Conservation (phyloP, 169 alveolate genomes). For the Neospora caninum region DNA sequence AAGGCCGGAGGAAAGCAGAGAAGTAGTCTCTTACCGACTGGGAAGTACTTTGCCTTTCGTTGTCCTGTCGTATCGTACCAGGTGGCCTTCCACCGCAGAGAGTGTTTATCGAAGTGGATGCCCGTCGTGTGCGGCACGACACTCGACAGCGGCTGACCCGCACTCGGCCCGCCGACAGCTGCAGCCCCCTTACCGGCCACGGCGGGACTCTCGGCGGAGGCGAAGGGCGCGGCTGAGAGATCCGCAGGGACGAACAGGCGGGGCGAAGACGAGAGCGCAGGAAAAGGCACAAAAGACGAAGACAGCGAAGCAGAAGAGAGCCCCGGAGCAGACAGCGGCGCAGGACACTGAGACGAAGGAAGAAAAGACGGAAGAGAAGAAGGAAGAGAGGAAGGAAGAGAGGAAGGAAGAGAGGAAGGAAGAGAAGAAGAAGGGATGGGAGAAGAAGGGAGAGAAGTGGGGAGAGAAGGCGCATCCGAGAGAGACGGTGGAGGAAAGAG, state of each 20-base stretch:
- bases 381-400: not conserved
- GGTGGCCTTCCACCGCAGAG: constrained; percentile 70
- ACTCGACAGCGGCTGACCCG: not conserved
- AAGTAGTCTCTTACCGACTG: constrained; percentile 42
- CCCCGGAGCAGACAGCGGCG: not conserved
- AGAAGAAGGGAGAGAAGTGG: not conserved
- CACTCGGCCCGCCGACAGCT: not conserved
- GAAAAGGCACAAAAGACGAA: not conserved
- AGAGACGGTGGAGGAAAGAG: not conserved
- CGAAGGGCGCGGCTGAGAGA: not conserved
- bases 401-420: not conserved
- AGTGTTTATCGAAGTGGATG: constrained; percentile 67
- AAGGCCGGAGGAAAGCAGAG: not conserved
- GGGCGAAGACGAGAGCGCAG: not conserved
- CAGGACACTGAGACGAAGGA: not conserved
- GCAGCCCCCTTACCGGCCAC: not conserved
- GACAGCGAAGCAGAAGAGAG: not conserved
- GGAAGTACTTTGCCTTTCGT: constrained; percentile 69
- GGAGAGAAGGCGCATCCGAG: not conserved
- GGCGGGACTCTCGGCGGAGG: not conserved
- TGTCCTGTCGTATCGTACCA: constrained; percentile 69
- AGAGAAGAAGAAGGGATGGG: not conserved
- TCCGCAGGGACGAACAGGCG: not conserved
- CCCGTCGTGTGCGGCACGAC: constrained; percentile 57
- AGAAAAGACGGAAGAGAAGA: not conserved